Evolutionary conservation across 2,329 filamentous ascomycete genomes (phyloP), one percentile per base, ranked within the genome.

Genomic region (Stemphylium beticola): DNA sequence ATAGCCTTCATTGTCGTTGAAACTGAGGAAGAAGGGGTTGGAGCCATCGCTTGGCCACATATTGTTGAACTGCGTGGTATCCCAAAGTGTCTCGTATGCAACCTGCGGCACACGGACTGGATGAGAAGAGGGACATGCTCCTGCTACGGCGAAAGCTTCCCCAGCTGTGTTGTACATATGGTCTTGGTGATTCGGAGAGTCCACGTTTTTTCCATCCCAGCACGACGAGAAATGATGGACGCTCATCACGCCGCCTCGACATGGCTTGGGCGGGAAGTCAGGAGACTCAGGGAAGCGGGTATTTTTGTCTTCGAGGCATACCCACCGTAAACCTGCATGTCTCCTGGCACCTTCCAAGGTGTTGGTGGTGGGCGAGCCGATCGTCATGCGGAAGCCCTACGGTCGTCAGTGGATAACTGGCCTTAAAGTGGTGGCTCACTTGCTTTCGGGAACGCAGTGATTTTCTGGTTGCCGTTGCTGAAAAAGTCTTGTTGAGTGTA

Each of bases 141-240:
- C 62, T 1, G 65, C 65, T 26, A 55, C 53, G 4, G 41, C 45
- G 58, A 71, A 71, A 8, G 48, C 57, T 11, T 65, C 67, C 32
- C 58, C 55, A 4, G 51, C 57, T 2, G 58, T 66, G 22, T 41
- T 49, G 57, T 57, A 69, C 64, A 73, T 69, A 61, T 80, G 86
- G 60, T 78, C 78, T 74, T 80, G 81, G 76, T 87, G 85, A 71
- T 87, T 79, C 1, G 68, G 53, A 12, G 80, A 81, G 61, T 84
- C 82, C 4, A 78, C 47, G 65, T 81, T 80, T 61, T 75, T 76
- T 50, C 80, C 79, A 53, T 82, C 78, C 79, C 79, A 82, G 73
- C 69, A 55, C 31, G 29, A 46, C n/a, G 61, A 62, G 51, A 67
- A 67, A 39, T 65, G 65, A 33, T 65, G 62, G 22, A 65, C 62